Base-by-base conservation (phyloP, 371 early-diverging fungal species). In the Mortierella sp. region DNA sequence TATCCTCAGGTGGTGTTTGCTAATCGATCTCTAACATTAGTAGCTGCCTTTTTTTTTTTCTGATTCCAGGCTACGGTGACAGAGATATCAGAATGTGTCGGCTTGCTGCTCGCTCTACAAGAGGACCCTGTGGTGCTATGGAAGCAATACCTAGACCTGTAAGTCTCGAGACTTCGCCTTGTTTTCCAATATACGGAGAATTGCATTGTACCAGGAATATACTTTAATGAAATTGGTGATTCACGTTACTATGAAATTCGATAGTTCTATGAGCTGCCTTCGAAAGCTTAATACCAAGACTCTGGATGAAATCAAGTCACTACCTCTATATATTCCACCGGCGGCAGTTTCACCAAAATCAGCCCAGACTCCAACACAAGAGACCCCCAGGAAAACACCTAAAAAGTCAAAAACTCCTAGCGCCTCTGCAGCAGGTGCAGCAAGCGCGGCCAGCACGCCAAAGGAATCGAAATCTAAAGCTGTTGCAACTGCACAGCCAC, bases 51-150 rank as follows among this genome's bases (percentile, higher is more conserved):
- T 51, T 9, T 51, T 30, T 64, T 30, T 47, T 61, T 20, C 12
- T 43, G 30, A 40, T 39, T 57, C 1, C 61, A 88, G 88, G 81
- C 86, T 26, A 76, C 88, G 10, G 54, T 84, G 12, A 32, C 68
- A 24, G 86, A 86, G 11, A 86, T 92, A 26, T 83, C 86, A 9
- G 93, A 92, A 22, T 77, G 85, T 47, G 87, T 90, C 11, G 86
- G 86, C 18, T 37, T 93, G n/a, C 84, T 95, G 10, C 72, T 93
- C 0, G 84, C 89, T 1, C 72, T 94, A 0, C 87, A 90, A 37
- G 88, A 90, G 64, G 87, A 88, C 58, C 75, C 84, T 8, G 73
- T 65, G 35, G 68, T 68, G 5, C 64, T 91, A 37, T 86, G 85
- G 84, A 84, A 79, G 58, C 79, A 88, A 63, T 90, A 89, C 61